Percentiles rank a stretch among this genome's conserved stretches.
Conservation (phyloP, 2,329 filamentous ascomycete species). For the Dactylellina drechsleri region DNA sequence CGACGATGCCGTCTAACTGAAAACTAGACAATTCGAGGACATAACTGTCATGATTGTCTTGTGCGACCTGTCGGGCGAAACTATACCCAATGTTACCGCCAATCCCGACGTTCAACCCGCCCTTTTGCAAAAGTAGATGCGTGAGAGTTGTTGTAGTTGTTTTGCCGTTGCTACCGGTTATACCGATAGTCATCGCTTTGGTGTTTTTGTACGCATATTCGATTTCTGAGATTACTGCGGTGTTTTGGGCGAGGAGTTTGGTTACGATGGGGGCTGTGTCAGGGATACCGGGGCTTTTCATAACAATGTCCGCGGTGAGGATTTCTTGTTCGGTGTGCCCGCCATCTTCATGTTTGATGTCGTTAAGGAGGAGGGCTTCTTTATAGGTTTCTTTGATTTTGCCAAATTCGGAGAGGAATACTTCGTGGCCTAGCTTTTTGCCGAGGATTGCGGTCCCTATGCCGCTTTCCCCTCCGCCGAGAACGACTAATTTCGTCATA, state of each 20-base stretch:
- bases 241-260: no score
- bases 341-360: no score
- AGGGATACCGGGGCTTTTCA: no score
- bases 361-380: background rate
- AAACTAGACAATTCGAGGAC: constrained; percentile 22
- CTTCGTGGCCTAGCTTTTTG: constrained; percentile 10
- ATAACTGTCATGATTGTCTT: background rate
- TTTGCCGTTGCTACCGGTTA: constrained; percentile 15
- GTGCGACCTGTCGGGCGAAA: constrained; percentile 11
- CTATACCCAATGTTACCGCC: constrained; percentile 23
- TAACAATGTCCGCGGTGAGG: no score
- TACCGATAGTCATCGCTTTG: constrained; percentile 4
- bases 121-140: constrained; percentile 8
- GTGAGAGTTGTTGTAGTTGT: constrained; percentile 20
- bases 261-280: no score
- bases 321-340: no score
- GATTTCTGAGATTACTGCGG: no score
- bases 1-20: constrained; percentile 19
- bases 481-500: constrained; percentile 18
- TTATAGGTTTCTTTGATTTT: constrained; percentile 18
- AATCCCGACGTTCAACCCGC: constrained; percentile 3
- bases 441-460: constrained; percentile 17
- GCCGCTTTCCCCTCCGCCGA: constrained; percentile 22
- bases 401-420: constrained; percentile 11
- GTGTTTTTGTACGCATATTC: constrained; percentile 3